phyloP scores from a whole-genome alignment of 805 yeast species.

The Isabelozyma gotoi region DNA sequence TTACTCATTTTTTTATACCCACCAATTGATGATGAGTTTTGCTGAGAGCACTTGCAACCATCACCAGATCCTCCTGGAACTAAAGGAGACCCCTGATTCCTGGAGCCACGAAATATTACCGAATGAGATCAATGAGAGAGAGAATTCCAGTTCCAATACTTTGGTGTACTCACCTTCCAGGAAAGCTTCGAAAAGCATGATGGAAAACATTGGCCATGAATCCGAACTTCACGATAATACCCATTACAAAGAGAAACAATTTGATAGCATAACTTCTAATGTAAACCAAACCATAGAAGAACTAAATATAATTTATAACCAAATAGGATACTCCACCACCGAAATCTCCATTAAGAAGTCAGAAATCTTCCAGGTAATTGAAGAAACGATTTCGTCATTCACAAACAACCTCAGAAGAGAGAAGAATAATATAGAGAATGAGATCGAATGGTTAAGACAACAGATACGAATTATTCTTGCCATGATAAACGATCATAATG shows the following conservation, averaged over 20 bases:
- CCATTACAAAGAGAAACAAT: conserved; percentile 11
- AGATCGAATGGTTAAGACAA: conserved; percentile 46
- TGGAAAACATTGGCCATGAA: background rate
- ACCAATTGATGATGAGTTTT: conserved; percentile 8
- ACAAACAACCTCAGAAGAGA: conserved; percentile 32
- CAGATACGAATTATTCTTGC: conserved; percentile 40
- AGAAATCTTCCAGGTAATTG: conserved; percentile 48
- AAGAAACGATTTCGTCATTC: conserved; percentile 47
- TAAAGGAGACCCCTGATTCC: background rate
- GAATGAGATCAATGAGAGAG: no score
- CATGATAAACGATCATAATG: conserved; percentile 36
- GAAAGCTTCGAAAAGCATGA: background rate
- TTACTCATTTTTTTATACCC: background rate
- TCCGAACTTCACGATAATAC: background rate
- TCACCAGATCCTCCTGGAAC: conserved; percentile 4
- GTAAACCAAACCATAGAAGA: conserved; percentile 39
- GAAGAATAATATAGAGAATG: conserved; percentile 37
- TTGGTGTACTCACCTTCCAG: background rate
- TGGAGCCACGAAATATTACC: background rate
- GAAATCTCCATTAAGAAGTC: conserved; percentile 51
- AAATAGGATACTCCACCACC: conserved; percentile 53
- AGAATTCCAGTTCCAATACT: no score
- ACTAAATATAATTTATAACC: conserved; percentile 46
- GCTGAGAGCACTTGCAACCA: conserved; percentile 8
- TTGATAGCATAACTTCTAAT: conserved; percentile 31